Evolutionary conservation across 768 basidiomycete genomes (phyloP), one percentile per base, ranked within the genome.

Genomic region (Pholiota microspora): DNA sequence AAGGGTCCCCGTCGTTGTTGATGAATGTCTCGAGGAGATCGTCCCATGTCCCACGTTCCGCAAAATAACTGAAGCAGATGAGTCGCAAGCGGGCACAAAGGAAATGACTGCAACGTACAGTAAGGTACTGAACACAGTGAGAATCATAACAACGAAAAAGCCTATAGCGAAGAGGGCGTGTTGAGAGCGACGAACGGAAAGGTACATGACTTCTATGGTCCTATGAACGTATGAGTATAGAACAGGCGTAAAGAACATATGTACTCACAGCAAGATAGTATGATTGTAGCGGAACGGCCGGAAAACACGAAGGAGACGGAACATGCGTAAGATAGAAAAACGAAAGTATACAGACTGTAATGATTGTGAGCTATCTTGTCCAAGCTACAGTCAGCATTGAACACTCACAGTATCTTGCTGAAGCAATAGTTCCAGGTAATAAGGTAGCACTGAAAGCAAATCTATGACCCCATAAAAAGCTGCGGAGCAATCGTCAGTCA

Each of bases 121-220:
- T 12, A 94, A 74, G 0, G 93, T 95, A 57, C 92, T 92, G 68
- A 93, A 95, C 6, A 95, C 84, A 1, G 92, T 84, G 35, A 96
- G 75, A 1, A 92, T 83, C 85, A 94, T 93, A 50, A 86, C 71
- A 12, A 95, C 88, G 72, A 96, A 95, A 70, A 95, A 96, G 2
- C 83, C 82, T 16, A 96, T 84, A 0, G 94, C 93, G 2, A 94
- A 78, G 0, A 86, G 71, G 0, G 93, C 93, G 61, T 95, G 90
- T 59, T 92, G 88, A 0, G 91, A 94, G 56, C 92, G 78, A 47
- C 88, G 80, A 31, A 94, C 86, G 27, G 92, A 86, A 27, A 96
- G 79, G 67, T 89, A 93, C 94, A 96, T 97, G 62, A 92, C 91
- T 74, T 93, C 89, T 46, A 92, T 92, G 0, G 91, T 92, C 44